A percentile compares a stretch with the other conserved stretches of the same genome.
phyloP scores from a whole-genome alignment of 257 asterid species.

The Capsicum baccatum region DNA sequence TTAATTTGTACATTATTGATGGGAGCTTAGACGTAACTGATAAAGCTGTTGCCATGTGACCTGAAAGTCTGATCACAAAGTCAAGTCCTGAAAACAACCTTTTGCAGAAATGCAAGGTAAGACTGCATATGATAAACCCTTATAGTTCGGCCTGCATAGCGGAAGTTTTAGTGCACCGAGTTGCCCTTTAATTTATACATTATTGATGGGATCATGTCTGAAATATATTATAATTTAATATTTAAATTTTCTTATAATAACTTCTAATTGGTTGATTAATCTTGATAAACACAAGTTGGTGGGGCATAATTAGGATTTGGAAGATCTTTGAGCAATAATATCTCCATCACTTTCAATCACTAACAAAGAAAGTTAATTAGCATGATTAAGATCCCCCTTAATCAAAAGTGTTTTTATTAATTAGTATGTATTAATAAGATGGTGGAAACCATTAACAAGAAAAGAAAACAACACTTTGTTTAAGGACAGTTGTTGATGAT shows the following conservation, averaged over 20 bases:
- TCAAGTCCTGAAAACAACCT: no score
- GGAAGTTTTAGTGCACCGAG: no score
- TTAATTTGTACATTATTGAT: no score
- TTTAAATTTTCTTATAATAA: not conserved
- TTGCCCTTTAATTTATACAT: not conserved
- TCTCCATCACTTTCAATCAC: conserved; percentile 76
- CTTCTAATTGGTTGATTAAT: conserved; percentile 55
- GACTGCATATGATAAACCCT: no score
- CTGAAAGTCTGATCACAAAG: no score
- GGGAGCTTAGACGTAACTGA: no score
- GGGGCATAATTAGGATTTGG: conserved; percentile 70
- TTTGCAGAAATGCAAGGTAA: no score
- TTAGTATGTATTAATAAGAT: conserved; percentile 31
- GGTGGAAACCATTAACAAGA: conserved; percentile 59
- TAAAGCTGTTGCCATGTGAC: no score
- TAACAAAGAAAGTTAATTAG: conserved; percentile 45
- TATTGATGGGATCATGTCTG: conserved; percentile 45
- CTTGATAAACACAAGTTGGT: conserved; percentile 53
- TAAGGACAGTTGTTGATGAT: conserved; percentile 51
- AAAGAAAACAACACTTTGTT: conserved; percentile 34
- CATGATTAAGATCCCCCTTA: conserved; percentile 58
- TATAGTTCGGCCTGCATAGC: no score
- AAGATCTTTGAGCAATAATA: conserved; percentile 68
- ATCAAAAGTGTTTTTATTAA: conserved; percentile 36
- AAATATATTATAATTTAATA: conserved; percentile 44